Percentiles rank a stretch among this genome's conserved stretches.
Conservation (phyloP, 345 rosid genomes). For the Pistacia vera region DNA sequence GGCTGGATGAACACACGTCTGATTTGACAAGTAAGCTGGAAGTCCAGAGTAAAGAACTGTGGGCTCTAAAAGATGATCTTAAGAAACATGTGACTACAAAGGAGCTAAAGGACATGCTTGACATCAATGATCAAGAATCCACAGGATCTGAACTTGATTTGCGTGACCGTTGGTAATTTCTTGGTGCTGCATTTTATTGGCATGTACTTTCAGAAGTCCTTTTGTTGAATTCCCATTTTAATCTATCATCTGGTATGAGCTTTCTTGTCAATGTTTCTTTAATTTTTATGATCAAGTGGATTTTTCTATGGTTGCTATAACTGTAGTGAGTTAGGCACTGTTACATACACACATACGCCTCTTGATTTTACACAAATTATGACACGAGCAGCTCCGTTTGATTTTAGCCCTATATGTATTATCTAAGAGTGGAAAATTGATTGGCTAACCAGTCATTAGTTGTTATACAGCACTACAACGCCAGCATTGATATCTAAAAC, state of each 20-base stretch:
- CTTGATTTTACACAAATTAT: neutral
- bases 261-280: neutral
- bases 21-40: slow-evolving; percentile 61
- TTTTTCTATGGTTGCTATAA: neutral
- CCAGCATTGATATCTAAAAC: neutral
- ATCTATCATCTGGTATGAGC: neutral
- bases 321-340: neutral
- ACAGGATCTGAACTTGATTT: slow-evolving; percentile 89
- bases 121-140: slow-evolving; percentile 69
- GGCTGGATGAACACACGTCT: slow-evolving; percentile 25
- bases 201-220: neutral
- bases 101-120: slow-evolving; percentile 86
- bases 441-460: neutral
- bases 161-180: slow-evolving; percentile 79
- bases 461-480: neutral
- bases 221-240: neutral
- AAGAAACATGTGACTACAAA: slow-evolving; percentile 72
- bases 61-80: slow-evolving; percentile 87
- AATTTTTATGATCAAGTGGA: neutral
- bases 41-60: slow-evolving; percentile 76
- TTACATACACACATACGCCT: neutral
- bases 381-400: no score
- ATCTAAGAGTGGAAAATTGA: neutral
- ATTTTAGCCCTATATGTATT: no score
- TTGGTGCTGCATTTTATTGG: neutral